Percentiles rank a stretch among this genome's conserved stretches.
Conservation (phyloP, 177 flowering plant species). For the Telopea speciosissima region DNA sequence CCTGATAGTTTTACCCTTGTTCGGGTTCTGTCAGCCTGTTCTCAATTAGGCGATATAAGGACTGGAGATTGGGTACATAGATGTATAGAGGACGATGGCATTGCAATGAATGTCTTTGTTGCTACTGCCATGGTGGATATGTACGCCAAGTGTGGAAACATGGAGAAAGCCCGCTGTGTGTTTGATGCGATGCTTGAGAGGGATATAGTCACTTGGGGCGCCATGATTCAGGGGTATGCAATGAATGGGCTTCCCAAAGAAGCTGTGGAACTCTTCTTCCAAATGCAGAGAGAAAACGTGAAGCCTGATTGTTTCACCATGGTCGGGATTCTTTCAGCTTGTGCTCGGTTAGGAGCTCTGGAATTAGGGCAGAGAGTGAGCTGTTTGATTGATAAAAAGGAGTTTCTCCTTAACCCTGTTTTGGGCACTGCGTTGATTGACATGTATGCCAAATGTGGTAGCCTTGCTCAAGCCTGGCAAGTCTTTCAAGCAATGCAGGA, state of each 20-base stretch:
- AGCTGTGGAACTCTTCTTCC: constrained; percentile 44
- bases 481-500: constrained; percentile 48
- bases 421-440: constrained; percentile 59
- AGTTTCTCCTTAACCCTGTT: constrained; percentile 46
- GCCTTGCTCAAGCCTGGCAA: constrained; percentile 37
- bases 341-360: constrained; percentile 61
- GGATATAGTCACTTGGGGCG: constrained; percentile 20
- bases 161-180: constrained; percentile 39
- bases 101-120: constrained; percentile 51
- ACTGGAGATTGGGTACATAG: constrained; percentile 45
- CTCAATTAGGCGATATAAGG: constrained; percentile 35
- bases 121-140: constrained; percentile 53
- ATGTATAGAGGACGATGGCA: constrained; percentile 31
- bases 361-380: constrained; percentile 49
- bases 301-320: constrained; percentile 50
- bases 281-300: constrained; percentile 42
- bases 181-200: constrained; percentile 55
- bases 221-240: constrained; percentile 61
- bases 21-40: constrained; percentile 46
- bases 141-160: constrained; percentile 24
- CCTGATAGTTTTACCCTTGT: constrained; percentile 61
- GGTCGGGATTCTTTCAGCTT: constrained; percentile 61
- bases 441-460: constrained; percentile 61
- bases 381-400: constrained; percentile 34
- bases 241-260: constrained; percentile 57